Evolutionary conservation across 768 basidiomycete species (phyloP).

Genomic region (Boletus sp.): DNA sequence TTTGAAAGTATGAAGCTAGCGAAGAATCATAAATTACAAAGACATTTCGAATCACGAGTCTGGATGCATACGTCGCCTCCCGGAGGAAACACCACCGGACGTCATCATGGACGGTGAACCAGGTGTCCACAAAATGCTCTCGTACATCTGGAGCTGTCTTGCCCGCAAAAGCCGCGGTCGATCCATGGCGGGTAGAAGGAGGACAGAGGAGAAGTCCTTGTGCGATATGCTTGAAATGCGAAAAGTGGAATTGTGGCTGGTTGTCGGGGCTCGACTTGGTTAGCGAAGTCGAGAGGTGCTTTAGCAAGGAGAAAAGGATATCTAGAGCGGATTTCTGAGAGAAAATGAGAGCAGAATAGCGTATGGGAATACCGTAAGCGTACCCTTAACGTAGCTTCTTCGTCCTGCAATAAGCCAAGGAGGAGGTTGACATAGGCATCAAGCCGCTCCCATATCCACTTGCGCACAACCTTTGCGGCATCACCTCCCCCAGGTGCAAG

Average conservation of each 20-base stretch:
- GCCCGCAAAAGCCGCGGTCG: slow-evolving; percentile 27
- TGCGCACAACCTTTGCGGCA: slow-evolving; percentile 57
- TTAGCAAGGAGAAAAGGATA: slow-evolving; percentile 74
- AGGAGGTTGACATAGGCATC: slow-evolving; percentile 70
- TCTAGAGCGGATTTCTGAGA: slow-evolving; percentile 65
- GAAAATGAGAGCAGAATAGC: slow-evolving; percentile 2
- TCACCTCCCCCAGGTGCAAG: slow-evolving; percentile 51
- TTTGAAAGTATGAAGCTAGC: slow-evolving; percentile 26
- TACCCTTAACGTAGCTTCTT: slow-evolving; percentile 74
- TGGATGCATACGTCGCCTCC: slow-evolving; percentile 60
- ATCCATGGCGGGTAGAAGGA: slow-evolving; percentile 37
- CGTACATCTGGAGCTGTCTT: slow-evolving; percentile 59
- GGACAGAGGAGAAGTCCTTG: slow-evolving; percentile 62
- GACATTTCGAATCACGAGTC: background rate
- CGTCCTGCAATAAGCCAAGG: slow-evolving; percentile 68
- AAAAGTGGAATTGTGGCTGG: slow-evolving; percentile 65
- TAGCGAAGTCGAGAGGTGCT: slow-evolving; percentile 69
- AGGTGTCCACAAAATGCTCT: slow-evolving; percentile 62
- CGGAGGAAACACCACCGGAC: slow-evolving; percentile 88
- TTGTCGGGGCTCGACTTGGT: slow-evolving; percentile 41
- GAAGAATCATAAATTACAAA: slow-evolving; percentile 1
- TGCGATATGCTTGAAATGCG: slow-evolving; percentile 66
- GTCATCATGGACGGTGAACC: slow-evolving; percentile 79
- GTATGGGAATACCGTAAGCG: slow-evolving; percentile 23
- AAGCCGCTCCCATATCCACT: slow-evolving; percentile 79